Base-by-base conservation (phyloP, 2,329 filamentous ascomycete genomes). In the Amauroascus verrucosus region DNA sequence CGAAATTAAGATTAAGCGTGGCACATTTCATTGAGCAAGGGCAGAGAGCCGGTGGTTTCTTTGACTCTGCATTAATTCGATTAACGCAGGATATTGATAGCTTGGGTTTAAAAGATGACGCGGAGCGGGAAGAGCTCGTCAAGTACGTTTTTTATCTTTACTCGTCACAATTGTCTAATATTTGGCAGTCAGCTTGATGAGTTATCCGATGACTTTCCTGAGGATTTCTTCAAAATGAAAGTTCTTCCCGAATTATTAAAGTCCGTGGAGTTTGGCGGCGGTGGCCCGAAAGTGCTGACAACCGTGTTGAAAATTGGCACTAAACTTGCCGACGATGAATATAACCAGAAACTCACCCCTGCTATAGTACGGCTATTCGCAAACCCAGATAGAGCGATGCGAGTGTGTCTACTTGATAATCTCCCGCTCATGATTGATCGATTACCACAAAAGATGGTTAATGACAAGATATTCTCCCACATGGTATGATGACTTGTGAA, bases 221-320 rank as follows among this genome's bases (percentile, higher is more conserved):
- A 96, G 65, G 93, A 97, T 56, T 98, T 95, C 68, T 95, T 97
- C 76, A 95, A 94, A 66, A 86, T 95, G 78, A 98, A 97, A 65
- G 83, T 98, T 2, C 76, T 98, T 7, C 93, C 93, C 0, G 93
- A 98, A 65, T 75, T 98, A 28, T 77, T 98, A n/a, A 98, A 97
- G 66, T 95, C 90, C 0, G 89, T 97, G n/a, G 93, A 98, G 64
- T 98, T 96, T 67, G 93, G 93, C 6, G 93, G 91, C 9, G 93
- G 93, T 26, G 93, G 93, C 0, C 87, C 91, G 0, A 94, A 95
- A 64, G 90, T 95, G 0, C 86, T 98, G 56, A 74, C 78, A 1
- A 83, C 95, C 1, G 87, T 95, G 38, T 82, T 97, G 75, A 95
- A 95, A 65, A 96, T 98, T 61, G 83, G 88, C 3, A 75, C 83